Base-by-base conservation (phyloP, 2,329 filamentous ascomycete genomes). In the Myriosclerotinia scirpicola region DNA sequence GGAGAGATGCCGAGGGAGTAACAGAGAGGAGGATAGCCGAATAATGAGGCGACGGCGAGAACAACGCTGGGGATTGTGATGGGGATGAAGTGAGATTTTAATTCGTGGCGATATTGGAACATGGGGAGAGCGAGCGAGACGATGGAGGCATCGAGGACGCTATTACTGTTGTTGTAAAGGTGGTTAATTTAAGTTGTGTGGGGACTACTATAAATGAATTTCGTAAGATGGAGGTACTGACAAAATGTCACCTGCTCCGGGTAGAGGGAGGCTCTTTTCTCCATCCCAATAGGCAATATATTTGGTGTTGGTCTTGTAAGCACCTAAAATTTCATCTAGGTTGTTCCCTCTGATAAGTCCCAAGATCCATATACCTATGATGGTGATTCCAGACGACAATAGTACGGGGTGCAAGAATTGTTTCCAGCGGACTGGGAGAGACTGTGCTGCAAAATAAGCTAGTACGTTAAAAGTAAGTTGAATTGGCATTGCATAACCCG, bases 111-210 rank as follows among this genome's bases (percentile, higher is more conserved):
- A 76, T 87, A 87, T 66, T 83, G 81, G 73, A 83, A 87, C 84
- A 87, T 87, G 0, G 85, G 85, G 22, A 88, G 76, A 2, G 85
- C 85, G 3, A 88, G 80, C 1, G 84, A 80, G 0, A 87, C 83
- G 69, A 88, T 87, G 68, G 80, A 81, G 8, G 84, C 84, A 71
- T 88, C 85, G 2, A 88, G 80, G 7, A 83, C 75, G 53, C 81
- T 83, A 69, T 79, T 77, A 68, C 64, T 66, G 5, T 17, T 26
- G 30, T 34, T 15, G 22, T 20, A 11, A 38, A 5, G 36, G 9
- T 20, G 8, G 2, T 66, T 38, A 66, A 36, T 12, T 58, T 22
- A 12, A 7, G 17, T n/a, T 59, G 3, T 2, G 7, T 46, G 44
- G 8, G 44, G 4, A 15, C n/a, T 12, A 0, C n/a, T 8, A 26